These are phyloP conservation scores for Calonectria henricotiae DNA, from an alignment of 2,329 filamentous ascomycete genomes.

Conservation along the genomic window DNA sequence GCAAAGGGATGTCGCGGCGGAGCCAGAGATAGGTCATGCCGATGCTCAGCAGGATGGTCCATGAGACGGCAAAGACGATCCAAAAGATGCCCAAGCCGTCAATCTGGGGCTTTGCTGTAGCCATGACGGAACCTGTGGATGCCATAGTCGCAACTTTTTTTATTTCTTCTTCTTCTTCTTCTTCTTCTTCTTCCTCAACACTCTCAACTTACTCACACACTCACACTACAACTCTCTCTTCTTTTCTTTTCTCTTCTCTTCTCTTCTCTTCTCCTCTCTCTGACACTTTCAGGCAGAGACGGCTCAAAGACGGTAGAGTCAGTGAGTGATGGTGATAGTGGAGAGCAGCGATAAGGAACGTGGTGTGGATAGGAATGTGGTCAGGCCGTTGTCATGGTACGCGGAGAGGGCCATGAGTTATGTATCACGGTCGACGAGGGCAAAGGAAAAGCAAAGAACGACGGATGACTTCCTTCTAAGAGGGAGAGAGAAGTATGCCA, in stretches of 20 bases:
- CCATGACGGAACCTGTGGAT: slow-evolving; percentile 40
- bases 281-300: no score
- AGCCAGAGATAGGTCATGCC: slow-evolving; percentile 62
- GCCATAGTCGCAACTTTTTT: slow-evolving; percentile 41
- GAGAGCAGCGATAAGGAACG: slow-evolving; percentile 40
- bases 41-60: slow-evolving; percentile 59
- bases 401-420: slow-evolving; percentile 24
- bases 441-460: slow-evolving; percentile 19
- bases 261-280: not conserved
- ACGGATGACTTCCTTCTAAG: not conserved
- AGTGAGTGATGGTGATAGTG: not conserved
- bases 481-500: not conserved
- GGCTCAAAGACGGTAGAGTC: not conserved
- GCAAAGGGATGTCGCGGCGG: slow-evolving; percentile 61
- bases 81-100: slow-evolving; percentile 63
- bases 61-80: slow-evolving; percentile 57
- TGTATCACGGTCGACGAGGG: slow-evolving; percentile 21
- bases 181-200: not conserved
- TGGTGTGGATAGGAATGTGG: slow-evolving; percentile 47
- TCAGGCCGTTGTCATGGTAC: slow-evolving; percentile 23
- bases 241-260: not conserved
- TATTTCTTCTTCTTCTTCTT: not conserved
- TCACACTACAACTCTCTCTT: not conserved
- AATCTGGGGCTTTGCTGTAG: slow-evolving; percentile 52
- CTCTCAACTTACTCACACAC: not conserved